phyloP scores from a whole-genome alignment of 768 basidiomycete genomes.

The Royoungia palumana region DNA sequence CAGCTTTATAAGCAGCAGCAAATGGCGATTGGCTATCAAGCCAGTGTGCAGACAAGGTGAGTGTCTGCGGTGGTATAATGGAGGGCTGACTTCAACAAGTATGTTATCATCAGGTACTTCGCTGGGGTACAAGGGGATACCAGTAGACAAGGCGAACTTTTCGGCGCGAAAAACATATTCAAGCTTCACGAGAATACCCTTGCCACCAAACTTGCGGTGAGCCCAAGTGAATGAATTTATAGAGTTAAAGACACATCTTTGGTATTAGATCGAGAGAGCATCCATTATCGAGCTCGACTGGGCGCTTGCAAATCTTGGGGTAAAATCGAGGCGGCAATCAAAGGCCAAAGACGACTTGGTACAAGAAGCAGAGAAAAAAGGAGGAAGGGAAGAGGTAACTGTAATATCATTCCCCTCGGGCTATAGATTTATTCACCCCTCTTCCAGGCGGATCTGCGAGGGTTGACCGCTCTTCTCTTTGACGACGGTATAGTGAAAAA shows the following conservation, averaged over 20 bases:
- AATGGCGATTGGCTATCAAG: conserved; percentile 87
- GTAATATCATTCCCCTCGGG: not conserved
- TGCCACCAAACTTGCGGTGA: conserved; percentile 71
- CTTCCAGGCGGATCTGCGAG: conserved; percentile 50
- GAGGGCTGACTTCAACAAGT: not conserved
- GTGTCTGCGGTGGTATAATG: not conserved
- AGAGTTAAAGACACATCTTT: not conserved
- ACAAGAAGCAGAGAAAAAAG: conserved; percentile 44
- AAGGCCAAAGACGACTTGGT: conserved; percentile 37
- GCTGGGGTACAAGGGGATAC: conserved; percentile 80
- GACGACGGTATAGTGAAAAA: conserved; percentile 53
- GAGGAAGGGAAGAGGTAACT: conserved; percentile 36
- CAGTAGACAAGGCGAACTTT: conserved; percentile 73
- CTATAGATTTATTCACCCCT: not conserved
- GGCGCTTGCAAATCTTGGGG: conserved; percentile 69
- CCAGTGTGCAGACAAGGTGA: conserved; percentile 77
- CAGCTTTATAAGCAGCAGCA: conserved; percentile 94
- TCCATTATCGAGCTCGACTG: conserved; percentile 74
- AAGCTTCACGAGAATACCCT: conserved; percentile 65
- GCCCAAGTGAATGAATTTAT: conserved; percentile 13
- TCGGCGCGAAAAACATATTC: conserved; percentile 85
- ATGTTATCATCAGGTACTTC: conserved; percentile 54
- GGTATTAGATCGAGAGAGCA: conserved; percentile 71
- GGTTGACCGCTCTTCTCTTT: conserved; percentile 64
- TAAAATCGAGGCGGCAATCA: conserved; percentile 34